A percentile compares a stretch with the other conserved stretches of the same genome.
These are phyloP conservation scores for Ustilago esculenta DNA, from an alignment of 1,284 basidiomycete genomes.

Conservation along the genomic window DNA sequence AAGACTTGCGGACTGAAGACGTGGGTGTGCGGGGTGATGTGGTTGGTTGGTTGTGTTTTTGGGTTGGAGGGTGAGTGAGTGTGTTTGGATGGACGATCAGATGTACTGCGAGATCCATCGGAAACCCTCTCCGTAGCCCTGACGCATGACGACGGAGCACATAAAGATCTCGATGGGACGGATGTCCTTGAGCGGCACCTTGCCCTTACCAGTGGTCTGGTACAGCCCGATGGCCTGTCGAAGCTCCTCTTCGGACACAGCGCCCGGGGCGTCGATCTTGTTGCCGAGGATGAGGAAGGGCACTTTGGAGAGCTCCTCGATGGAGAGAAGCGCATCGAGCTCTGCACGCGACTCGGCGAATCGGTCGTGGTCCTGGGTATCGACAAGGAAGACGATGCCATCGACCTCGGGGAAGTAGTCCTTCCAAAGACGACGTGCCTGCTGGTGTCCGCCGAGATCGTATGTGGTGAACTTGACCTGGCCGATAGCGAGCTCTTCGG, in stretches of 20 bases:
- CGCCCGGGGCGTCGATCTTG: slow-evolving; percentile 98
- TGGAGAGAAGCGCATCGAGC: slow-evolving; percentile 91
- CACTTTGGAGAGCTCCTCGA: slow-evolving; percentile 83
- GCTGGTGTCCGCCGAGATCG: slow-evolving; percentile 96
- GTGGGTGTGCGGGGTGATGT: too few relatives aligned
- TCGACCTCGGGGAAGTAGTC: slow-evolving; percentile 99
- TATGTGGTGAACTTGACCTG: slow-evolving; percentile 99
- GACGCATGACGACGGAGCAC: slow-evolving; percentile 99
- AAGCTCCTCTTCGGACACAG: slow-evolving; percentile 96
- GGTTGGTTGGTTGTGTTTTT: not conserved
- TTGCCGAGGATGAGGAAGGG: slow-evolving; percentile 99
- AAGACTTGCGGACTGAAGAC: too few relatives aligned
- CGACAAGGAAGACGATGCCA: slow-evolving; percentile 97
- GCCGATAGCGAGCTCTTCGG: slow-evolving; percentile 98
- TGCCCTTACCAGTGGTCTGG: slow-evolving; percentile 99
- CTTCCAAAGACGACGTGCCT: slow-evolving; percentile 97
- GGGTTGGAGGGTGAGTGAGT: not conserved
- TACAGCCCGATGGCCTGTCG: slow-evolving; percentile 94
- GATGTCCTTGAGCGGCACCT: slow-evolving; percentile 94
- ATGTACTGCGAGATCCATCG: slow-evolving; percentile 96
- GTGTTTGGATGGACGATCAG: too few relatives aligned
- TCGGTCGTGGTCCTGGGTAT: slow-evolving; percentile 94
- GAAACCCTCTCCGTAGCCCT: slow-evolving; percentile 99
- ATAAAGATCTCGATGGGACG: slow-evolving; percentile 99
- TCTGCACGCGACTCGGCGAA: slow-evolving; percentile 96